phyloP scores from a whole-genome alignment of 805 yeast species.

The Candida verbasci region DNA sequence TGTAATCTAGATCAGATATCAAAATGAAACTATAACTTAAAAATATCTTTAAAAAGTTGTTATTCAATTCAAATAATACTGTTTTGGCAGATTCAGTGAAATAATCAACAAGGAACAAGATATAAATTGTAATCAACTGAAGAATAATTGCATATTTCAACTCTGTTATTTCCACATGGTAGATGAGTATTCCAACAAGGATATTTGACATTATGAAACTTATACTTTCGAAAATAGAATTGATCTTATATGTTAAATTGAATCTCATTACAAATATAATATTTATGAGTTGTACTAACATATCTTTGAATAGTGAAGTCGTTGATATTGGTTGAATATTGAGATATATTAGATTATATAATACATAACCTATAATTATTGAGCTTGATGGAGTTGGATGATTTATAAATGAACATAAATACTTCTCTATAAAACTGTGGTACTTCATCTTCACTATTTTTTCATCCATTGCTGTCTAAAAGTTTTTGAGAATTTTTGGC shows the following conservation, averaged over 20 bases:
- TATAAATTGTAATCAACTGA: neutral
- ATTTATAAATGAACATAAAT: neutral
- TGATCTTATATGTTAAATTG: too few relatives aligned
- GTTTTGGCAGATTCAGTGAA: neutral
- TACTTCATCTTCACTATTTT: neutral
- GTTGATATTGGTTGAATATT: neutral
- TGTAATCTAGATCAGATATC: neutral
- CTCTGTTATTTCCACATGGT: neutral
- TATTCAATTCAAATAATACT: conserved; percentile 1
- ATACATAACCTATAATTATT: neutral
- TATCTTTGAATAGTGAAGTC: neutral
- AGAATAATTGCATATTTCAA: conserved; percentile 1
- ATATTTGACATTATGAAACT: too few relatives aligned
- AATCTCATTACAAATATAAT: conserved; percentile 2
- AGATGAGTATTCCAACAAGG: neutral
- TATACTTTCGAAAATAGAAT: too few relatives aligned
- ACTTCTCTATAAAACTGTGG: neutral
- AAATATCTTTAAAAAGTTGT: conserved; percentile 4
- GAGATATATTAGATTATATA: neutral
- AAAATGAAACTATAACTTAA: conserved; percentile 3
- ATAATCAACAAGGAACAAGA: conserved; percentile 1
- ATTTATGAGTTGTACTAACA: conserved; percentile 1
- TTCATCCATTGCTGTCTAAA: too few relatives aligned
- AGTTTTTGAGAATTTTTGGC: too few relatives aligned
- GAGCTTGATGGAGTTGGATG: conserved; percentile 3